Conservation (phyloP, 225 moss, liverwort and hornwort species). For the Pseudoscleropodium purum region DNA sequence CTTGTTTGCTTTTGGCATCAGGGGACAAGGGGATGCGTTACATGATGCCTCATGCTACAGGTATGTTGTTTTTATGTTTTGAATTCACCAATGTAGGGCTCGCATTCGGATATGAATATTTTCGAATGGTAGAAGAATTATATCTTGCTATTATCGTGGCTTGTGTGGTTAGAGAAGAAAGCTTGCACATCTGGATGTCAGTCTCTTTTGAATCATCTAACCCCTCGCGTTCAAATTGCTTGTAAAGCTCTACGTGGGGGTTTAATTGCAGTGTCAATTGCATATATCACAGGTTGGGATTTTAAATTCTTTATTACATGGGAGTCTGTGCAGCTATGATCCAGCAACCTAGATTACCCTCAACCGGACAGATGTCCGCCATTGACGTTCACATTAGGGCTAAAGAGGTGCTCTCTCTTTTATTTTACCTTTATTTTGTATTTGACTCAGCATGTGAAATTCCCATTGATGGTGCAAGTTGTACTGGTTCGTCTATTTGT, state of each 20-base stretch:
- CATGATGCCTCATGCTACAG: constrained; percentile 99
- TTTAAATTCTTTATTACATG: neutral
- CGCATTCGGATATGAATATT: neutral
- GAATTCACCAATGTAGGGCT: neutral
- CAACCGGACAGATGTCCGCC: constrained; percentile 99
- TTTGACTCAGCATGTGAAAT: neutral
- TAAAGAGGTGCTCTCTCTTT: constrained; percentile 51
- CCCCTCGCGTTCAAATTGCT: neutral
- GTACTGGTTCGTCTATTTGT: neutral
- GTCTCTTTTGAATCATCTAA: neutral
- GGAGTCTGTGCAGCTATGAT: constrained; percentile 83
- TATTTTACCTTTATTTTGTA: neutral
- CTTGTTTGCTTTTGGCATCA: constrained; percentile 92
- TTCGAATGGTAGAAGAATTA: neutral
- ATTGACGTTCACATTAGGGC: constrained; percentile 98
- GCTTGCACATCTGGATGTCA: neutral
- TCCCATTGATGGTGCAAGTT: neutral
- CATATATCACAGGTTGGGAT: neutral
- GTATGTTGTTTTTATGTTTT: constrained; percentile 9
- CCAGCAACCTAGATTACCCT: constrained; percentile 97
- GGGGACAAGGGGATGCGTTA: constrained; percentile 93
- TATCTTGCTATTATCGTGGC: neutral
- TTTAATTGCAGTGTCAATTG: neutral
- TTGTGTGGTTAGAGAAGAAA: neutral
- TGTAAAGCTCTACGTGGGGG: neutral